Percentiles rank a stretch among this genome's conserved stretches.
These are phyloP conservation scores for Wickerhamiella cacticola DNA, from an alignment of 805 yeast species.

Conservation along the genomic window DNA sequence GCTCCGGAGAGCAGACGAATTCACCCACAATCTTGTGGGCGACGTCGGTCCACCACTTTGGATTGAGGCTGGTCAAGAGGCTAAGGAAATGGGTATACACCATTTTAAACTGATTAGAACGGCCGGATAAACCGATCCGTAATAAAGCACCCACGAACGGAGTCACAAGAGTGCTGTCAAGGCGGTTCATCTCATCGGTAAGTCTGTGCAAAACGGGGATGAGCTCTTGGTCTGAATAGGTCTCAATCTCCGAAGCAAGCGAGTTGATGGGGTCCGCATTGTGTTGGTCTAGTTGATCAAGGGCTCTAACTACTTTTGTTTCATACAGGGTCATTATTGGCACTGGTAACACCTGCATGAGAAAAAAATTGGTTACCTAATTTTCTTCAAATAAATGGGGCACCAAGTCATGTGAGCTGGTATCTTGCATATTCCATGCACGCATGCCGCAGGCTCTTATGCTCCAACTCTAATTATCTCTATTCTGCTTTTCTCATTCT, in stretches of 20 bases:
- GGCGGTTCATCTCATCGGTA: constrained; percentile 51
- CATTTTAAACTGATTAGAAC: constrained; percentile 35
- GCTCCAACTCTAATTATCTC: neutral
- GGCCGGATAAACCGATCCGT: constrained; percentile 48
- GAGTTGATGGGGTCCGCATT: constrained; percentile 11
- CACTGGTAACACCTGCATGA: constrained; percentile 12
- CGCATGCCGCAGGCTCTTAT: too few species aligned
- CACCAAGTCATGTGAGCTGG: constrained; percentile 8
- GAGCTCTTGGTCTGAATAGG: constrained; percentile 33
- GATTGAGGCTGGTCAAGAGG: constrained; percentile 71
- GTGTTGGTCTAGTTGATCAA: constrained; percentile 15
- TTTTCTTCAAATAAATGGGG: neutral
- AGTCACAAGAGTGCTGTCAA: constrained; percentile 41
- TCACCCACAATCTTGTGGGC: constrained; percentile 53
- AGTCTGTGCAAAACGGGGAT: constrained; percentile 44
- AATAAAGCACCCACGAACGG: constrained; percentile 51
- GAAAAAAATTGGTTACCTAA: constrained; percentile 4
- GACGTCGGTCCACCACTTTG: constrained; percentile 85
- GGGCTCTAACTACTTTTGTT: constrained; percentile 14
- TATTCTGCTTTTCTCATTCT: neutral
- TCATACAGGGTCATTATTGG: constrained; percentile 14
- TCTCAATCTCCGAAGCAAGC: constrained; percentile 13
- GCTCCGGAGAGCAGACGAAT: constrained; percentile 33
- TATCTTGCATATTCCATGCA: neutral
- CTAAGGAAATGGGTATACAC: constrained; percentile 59